Evolutionary conservation across 768 basidiomycete species (phyloP).

Genomic region (Strobilomyces dryophilus): DNA sequence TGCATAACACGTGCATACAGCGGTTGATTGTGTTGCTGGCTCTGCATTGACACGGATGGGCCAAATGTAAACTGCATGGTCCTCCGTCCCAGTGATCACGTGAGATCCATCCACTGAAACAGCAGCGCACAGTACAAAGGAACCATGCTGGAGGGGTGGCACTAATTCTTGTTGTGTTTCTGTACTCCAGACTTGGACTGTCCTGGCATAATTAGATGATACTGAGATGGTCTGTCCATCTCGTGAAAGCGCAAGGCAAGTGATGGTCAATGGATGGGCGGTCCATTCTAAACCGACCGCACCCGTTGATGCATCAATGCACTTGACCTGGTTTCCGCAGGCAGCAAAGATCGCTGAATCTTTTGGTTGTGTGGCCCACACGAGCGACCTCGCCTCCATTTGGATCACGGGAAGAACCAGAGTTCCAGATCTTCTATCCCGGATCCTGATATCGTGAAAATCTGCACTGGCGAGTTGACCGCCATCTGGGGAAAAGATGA

Average conservation of each 20-base stretch:
- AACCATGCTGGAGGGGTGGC: neutral
- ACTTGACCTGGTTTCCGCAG: neutral
- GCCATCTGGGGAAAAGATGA: conserved; percentile 3
- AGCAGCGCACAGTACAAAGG: neutral
- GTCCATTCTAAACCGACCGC: neutral
- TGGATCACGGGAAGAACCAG: neutral
- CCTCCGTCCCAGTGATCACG: conserved; percentile 1
- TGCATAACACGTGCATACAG: neutral
- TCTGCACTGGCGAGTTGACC: conserved; percentile 1
- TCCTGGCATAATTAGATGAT: conserved; percentile 9
- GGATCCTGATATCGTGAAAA: neutral
- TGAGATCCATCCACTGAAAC: conserved; percentile 1
- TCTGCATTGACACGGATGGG: neutral
- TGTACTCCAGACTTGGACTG: conserved; percentile 13
- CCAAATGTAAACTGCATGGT: conserved; percentile 1
- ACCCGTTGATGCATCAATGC: conserved; percentile 3
- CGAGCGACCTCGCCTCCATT: neutral
- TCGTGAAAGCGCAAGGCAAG: conserved; percentile 6
- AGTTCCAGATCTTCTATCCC: neutral
- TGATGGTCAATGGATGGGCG: conserved; percentile 7
- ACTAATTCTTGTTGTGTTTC: neutral
- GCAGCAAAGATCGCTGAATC: neutral
- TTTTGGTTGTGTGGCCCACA: neutral
- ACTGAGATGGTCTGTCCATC: conserved; percentile 9
- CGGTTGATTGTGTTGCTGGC: neutral